These are phyloP conservation scores for Thielaviopsis euricoi DNA, from an alignment of 2,329 filamentous ascomycete species.

Conservation along the genomic window DNA sequence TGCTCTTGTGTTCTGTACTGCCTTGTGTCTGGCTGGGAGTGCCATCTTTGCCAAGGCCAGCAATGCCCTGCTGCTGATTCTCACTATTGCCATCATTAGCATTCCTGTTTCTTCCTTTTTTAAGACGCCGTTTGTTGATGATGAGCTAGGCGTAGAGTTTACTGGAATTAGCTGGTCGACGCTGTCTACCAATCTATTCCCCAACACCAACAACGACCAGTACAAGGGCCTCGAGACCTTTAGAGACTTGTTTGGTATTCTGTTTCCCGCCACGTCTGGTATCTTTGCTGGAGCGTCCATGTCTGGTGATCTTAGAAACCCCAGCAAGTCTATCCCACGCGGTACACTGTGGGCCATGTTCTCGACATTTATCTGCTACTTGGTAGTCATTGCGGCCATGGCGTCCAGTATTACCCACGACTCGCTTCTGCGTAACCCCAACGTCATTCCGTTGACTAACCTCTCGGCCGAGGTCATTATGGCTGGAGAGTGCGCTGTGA, in stretches of 20 bases:
- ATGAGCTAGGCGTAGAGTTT: conserved; percentile 49
- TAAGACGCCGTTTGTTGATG: conserved; percentile 48
- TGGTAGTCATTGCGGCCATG: conserved; percentile 62
- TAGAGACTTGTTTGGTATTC: conserved; percentile 68
- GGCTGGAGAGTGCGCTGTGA: conserved; percentile 66
- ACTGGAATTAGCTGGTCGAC: conserved; percentile 61
- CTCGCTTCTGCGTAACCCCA: conserved; percentile 58
- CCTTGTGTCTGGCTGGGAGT: conserved; percentile 64
- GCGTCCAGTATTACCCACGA: conserved; percentile 57
- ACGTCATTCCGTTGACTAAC: conserved; percentile 69
- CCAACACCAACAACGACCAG: conserved; percentile 46
- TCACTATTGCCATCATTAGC: conserved; percentile 59
- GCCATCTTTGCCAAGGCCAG: conserved; percentile 66
- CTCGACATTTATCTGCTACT: conserved; percentile 61
- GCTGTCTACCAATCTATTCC: conserved; percentile 56
- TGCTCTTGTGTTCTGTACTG: conserved; percentile 54
- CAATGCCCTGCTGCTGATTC: conserved; percentile 54
- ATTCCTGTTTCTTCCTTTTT: conserved; percentile 66
- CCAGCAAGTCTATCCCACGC: conserved; percentile 68
- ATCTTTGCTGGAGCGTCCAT: conserved; percentile 66
- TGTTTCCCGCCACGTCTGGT: conserved; percentile 52
- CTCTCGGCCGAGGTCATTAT: conserved; percentile 58
- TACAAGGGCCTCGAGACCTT: conserved; percentile 52
- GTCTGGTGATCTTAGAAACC: conserved; percentile 72
- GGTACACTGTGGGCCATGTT: conserved; percentile 67